Conservation (phyloP, 2,329 filamentous ascomycete genomes). For the Coniochaeta prunicola region DNA sequence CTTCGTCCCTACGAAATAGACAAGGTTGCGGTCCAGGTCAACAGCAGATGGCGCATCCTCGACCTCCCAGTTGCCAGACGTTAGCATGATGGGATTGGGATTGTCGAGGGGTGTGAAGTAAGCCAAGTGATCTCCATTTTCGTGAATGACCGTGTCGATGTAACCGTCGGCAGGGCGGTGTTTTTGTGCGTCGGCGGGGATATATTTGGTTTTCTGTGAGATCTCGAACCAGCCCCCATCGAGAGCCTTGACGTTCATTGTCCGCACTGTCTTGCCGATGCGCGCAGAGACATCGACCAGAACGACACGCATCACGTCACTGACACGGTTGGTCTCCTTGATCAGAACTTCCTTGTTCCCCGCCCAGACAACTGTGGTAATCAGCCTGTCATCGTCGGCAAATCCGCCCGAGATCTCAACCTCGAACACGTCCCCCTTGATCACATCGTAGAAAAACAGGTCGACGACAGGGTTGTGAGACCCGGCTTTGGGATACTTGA, state of each 20-base stretch:
- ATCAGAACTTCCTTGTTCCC: conserved; percentile 70
- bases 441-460: conserved; percentile 81
- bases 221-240: conserved; percentile 98
- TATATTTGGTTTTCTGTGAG: conserved; percentile 74
- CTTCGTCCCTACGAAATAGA: conserved; percentile 86
- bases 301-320: conserved; percentile 81
- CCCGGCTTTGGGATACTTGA: conserved; percentile 97
- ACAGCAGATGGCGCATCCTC: conserved; percentile 76
- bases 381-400: conserved; percentile 72
- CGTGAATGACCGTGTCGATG: conserved; percentile 80
- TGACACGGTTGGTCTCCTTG: conserved; percentile 89
- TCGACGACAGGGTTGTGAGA: conserved; percentile 88
- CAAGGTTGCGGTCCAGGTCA: conserved; percentile 75
- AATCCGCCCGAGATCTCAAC: conserved; percentile 76
- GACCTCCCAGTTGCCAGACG: conserved; percentile 87
- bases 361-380: conserved; percentile 90
- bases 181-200: conserved; percentile 73
- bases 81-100: conserved; percentile 75
- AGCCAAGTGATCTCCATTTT: conserved; percentile 83
- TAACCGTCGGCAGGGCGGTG: conserved; percentile 81
- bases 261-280: conserved; percentile 70
- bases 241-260: conserved; percentile 70
- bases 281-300: conserved; percentile 72
- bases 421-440: conserved; percentile 68
- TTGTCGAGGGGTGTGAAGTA: conserved; percentile 90